Base-by-base conservation (phyloP, 495 filamentous ascomycete genomes). In the Penicillium soppii region DNA sequence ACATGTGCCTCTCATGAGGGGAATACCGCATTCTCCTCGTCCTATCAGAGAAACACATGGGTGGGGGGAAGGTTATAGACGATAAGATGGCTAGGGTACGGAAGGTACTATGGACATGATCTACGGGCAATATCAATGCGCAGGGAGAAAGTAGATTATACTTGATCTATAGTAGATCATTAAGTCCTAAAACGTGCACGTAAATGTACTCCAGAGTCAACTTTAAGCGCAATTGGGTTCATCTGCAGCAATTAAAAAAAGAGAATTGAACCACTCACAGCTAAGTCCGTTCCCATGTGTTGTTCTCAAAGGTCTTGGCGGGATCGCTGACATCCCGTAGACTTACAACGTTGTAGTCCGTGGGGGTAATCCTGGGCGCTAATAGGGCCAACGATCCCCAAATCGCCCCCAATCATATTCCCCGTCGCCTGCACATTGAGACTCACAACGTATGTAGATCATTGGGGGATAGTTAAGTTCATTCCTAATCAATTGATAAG, bases 31-130 rank as follows among this genome's bases (percentile, higher is more conserved):
- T 47, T 29, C 35, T 40, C 36, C 48, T 58, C 48, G 52, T 65
- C 70, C 70, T 72, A 73, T 75, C 72, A 73, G 38, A 44, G 36
- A 22, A 26, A 72, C 72, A 75, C 72, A 74, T 74, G 72, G 70
- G 61, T 53, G 55, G 22, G 49, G 58, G 42, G 42, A 29, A 26
- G n/a, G n/a, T 59, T 57, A 56, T 58, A 61, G 35, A 51, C 15
- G 27, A 51, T 15, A 41, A 41, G 51, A 40, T 44, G 46, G 37
- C 17, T 44, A 43, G 30, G 19, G 32, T 32, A 13, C 19, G 13
- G 36, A 52, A 48, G 44, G 43, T 44, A 54, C 21, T 5, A 13
- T 44, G 20, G 30, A 55, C 54, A 25, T 40, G 10, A 15, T 1
- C 26, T 29, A 16, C 9, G 17, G 2, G 38, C 25, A 30, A 29